Evolutionary conservation across 352 stramenopile species (phyloP), one percentile per base, ranked within the genome.

Genomic region (Peronospora farinosa): DNA sequence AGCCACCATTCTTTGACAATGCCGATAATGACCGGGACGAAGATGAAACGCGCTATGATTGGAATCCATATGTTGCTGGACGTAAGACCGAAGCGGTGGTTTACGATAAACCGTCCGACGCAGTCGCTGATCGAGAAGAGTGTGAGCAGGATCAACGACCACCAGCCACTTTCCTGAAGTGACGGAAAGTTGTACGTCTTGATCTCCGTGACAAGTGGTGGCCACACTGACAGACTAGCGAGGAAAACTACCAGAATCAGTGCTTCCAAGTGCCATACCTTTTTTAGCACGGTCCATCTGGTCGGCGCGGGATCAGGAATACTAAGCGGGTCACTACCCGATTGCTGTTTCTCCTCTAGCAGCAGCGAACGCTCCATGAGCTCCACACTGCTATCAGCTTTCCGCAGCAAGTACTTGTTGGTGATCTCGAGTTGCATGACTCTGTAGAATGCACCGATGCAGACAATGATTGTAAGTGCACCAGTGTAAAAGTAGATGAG

Each of bases 401-500:
- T 62, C 13, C 51, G 61, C 1, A 60, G 21, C 25, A 84, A 45
- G 51, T 66, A 84, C 40, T 78, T 77, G 7, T 68, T 67, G 10
- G 80, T 83, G 51, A 91, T 78, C 32, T 51, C 40, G 19, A 91
- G 57, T 4, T 41, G 31, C 50, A 86, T 68, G 11, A 88, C 49
- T 38, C 73, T 76, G 54, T 83, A 88, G 56, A 88, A 93, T 21
- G 79, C 79, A 23, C 62, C 40, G 31, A 93, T 87, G 59, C 79
- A 93, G 17, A 89, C 55, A 32, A 59, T 72, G 47, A 93, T 88
- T 5, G 83, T 90, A 33, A 91, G 44, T 6, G 78, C 83, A 30
- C 83, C 83, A 0, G 71, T 81, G 54, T 91, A 91, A 56, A 91
- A 91, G 69, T 90, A 93, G 36, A 90, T 80, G 31, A 88, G 65